Percentiles rank a stretch among this genome's conserved stretches.
phyloP scores from a whole-genome alignment of 148 eudicot genomes.

The Rhododendron williamsianum region DNA sequence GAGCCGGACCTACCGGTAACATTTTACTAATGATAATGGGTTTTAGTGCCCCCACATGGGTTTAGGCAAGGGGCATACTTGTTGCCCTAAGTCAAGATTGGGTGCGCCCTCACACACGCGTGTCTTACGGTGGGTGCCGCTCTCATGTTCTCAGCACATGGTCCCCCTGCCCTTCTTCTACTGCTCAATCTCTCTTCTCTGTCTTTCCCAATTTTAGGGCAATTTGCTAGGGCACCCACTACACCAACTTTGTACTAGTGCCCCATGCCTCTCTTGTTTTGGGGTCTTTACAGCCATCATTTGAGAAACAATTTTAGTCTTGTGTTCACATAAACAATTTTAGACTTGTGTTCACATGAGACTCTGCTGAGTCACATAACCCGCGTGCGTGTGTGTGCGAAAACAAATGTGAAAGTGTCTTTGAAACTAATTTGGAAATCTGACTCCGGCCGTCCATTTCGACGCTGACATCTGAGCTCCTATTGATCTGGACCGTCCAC shows the following conservation, averaged over 20 bases:
- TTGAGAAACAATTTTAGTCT: not conserved
- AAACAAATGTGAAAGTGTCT: too few relatives aligned
- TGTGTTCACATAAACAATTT: not conserved
- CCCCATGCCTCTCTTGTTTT: not conserved
- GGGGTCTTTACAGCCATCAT: not conserved
- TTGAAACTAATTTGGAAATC: too few relatives aligned
- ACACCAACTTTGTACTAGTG: not conserved
- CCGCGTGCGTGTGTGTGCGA: too few relatives aligned
- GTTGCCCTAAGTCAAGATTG: not conserved
- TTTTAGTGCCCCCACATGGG: slow-evolving; percentile 8
- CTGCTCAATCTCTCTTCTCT: not conserved
- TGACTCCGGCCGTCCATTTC: too few relatives aligned
- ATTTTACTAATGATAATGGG: too few relatives aligned
- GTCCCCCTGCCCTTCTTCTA: not conserved
- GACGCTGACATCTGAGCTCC: too few relatives aligned
- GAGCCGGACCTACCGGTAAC: too few relatives aligned
- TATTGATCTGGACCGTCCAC: too few relatives aligned
- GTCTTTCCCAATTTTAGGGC: not conserved
- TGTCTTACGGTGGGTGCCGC: slow-evolving; percentile 9
- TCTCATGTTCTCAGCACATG: slow-evolving; percentile 8
- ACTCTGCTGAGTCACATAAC: too few relatives aligned
- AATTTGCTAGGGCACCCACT: not conserved
- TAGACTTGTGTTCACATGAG: not conserved
- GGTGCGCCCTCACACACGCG: slow-evolving; percentile 8
- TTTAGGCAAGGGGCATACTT: not conserved